Percentiles rank a stretch among this genome's conserved stretches.
phyloP scores from a whole-genome alignment of 139 green algal species.

The Microglena sp. region DNA sequence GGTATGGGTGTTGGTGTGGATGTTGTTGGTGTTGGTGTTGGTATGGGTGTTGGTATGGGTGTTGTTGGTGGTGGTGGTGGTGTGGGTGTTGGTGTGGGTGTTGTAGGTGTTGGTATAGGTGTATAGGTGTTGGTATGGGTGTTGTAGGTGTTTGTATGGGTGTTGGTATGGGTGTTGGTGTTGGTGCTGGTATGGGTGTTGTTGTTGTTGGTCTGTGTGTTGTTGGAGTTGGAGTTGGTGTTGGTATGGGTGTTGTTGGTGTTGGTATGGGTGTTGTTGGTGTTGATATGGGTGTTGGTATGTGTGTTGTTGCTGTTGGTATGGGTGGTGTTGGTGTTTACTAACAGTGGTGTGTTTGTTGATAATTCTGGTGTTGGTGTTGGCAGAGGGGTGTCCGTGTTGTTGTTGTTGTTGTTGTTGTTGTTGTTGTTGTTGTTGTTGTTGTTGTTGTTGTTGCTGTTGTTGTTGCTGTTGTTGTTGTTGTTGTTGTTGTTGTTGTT shows the following conservation, averaged over 20 bases:
- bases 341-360: too few relatives aligned
- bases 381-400: too few relatives aligned
- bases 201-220: too few relatives aligned
- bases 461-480: too few relatives aligned
- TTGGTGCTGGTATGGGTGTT: background rate
- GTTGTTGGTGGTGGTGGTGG: background rate
- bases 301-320: background rate
- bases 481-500: too few relatives aligned
- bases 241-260: background rate
- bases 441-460: too few relatives aligned
- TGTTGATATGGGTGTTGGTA: background rate
- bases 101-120: too few relatives aligned
- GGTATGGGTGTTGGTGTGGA: background rate
- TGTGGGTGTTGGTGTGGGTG: background rate
- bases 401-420: too few relatives aligned
- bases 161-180: constrained; percentile 4
- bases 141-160: background rate
- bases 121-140: background rate
- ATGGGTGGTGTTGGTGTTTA: too few relatives aligned
- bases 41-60: background rate
- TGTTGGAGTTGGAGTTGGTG: background rate
- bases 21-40: too few relatives aligned
- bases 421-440: too few relatives aligned
- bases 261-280: background rate
- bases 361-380: too few relatives aligned